A percentile compares a stretch with the other conserved stretches of the same genome.
phyloP scores from a whole-genome alignment of 2,329 filamentous ascomycete genomes.

The Paecilomyces sp. region DNA sequence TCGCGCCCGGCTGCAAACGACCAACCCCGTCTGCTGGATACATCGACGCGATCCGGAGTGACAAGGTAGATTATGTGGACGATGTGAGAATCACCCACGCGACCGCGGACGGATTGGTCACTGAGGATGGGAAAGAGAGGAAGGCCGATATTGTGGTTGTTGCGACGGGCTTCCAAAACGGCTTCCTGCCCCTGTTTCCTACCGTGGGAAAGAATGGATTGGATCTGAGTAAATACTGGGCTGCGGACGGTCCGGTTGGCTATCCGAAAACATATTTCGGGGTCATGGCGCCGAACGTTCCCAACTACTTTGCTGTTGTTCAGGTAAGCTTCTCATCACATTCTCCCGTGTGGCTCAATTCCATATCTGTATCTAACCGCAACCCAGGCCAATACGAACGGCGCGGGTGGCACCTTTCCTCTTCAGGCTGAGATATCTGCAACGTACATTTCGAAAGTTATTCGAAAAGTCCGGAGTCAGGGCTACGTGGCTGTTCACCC shows the following conservation, averaged over 20 bases:
- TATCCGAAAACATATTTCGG: conserved; percentile 4
- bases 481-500: conserved; percentile 2
- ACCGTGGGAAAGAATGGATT: conserved; percentile 3
- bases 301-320: conserved; percentile 5
- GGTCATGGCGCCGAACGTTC: conserved; percentile 3
- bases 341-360: not conserved
- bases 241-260: conserved; percentile 1
- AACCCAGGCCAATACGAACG: conserved; percentile 2
- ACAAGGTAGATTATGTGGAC: conserved; percentile 4
- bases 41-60: not conserved
- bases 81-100: conserved; percentile 1
- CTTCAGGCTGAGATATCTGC: conserved; percentile 2
- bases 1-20: conserved; percentile 3
- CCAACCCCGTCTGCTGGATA: conserved; percentile 3
- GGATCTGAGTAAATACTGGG: not conserved
- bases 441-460: conserved; percentile 2
- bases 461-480: conserved; percentile 2
- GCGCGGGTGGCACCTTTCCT: conserved; percentile 2
- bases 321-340: not conserved
- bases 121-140: conserved; percentile 1
- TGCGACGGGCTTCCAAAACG: conserved; percentile 1
- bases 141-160: conserved; percentile 1
- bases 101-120: conserved; percentile 1
- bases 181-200: not conserved
- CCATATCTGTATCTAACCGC: not conserved